A percentile compares a stretch with the other conserved stretches of the same genome.
phyloP scores from a whole-genome alignment of 129 eudicot genomes.

The carrot (Daucus carota) region DH1_v3.0 NC_030388.2:12236501-12237000 shows the following conservation, averaged over 20 bases:
- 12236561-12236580: not conserved
- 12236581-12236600: not conserved
- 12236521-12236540: not conserved
- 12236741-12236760: conserved; percentile 29
- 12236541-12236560: not conserved
- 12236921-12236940: conserved; percentile 55
- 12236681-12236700: not conserved
- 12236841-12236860: conserved; percentile 57
- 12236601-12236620: not conserved
- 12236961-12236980: conserved; percentile 51
- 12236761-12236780: conserved; percentile 30
- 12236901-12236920: conserved; percentile 51
- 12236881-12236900: conserved; percentile 55
- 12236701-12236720: conserved; percentile 43
- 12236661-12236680: not conserved
- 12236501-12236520: not conserved
- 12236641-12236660: not conserved
- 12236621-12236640: not conserved
- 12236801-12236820: conserved; percentile 74
- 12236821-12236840: conserved; percentile 55
- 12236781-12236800: conserved; percentile 48
- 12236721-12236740: conserved; percentile 60
- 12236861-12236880: conserved; percentile 63
- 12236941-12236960: conserved; percentile 36
- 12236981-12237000: conserved; percentile 52